Evolutionary conservation across 306 rosid genomes (phyloP), one percentile per base, ranked within the genome.

Genomic region (Myrica gale): DNA sequence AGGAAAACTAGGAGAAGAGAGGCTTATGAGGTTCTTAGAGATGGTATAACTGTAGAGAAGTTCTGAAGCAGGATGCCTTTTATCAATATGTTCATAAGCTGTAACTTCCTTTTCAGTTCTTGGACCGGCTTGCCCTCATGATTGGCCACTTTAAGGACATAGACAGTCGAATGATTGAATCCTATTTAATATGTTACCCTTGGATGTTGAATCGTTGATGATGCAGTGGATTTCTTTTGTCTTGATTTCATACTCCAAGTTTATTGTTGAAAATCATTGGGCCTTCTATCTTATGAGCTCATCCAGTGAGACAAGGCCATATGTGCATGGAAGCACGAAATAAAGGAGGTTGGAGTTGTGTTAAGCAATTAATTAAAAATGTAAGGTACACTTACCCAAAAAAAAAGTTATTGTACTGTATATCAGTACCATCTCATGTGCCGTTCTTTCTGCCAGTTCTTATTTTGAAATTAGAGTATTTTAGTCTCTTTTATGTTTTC

Each of bases 1-100:
- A 90, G 87, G 92, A 95, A 90, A 89, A 78, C 87, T 85, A 90
- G 97, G 89, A 89, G 82, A 41, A 92, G 96, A 73, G 99, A 87
- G 58, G 93, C 91, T 5, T 95, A 92, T 50, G 99, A 90, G 86
- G 88, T 88, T 56, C 87, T 87, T 62, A 87, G 99, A 81, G 97
- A 95, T 74, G 97, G 98, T 58, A 77, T 95, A 45, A 50, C 55
- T 17, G 84, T 95, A 9, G 98, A 90, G 7, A 95, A 92, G 76
- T 95, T 95, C 61, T 90, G 72, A 84, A 77, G 68, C 61, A 37
- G 68, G 69, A 32, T 13, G 55, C 67, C 43, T 55, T 20, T 79
- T 47, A 53, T 45, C 68, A 50, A 11, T 70, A 45, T 72, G 63
- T 69, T 69, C 74, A 67, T 37, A 26, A 41, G 20, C 2, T 84